A percentile compares a stretch with the other conserved stretches of the same genome.
These are phyloP conservation scores for Ustilago vetiveriae DNA, from an alignment of 1,284 basidiomycete genomes.

Conservation along the genomic window DNA sequence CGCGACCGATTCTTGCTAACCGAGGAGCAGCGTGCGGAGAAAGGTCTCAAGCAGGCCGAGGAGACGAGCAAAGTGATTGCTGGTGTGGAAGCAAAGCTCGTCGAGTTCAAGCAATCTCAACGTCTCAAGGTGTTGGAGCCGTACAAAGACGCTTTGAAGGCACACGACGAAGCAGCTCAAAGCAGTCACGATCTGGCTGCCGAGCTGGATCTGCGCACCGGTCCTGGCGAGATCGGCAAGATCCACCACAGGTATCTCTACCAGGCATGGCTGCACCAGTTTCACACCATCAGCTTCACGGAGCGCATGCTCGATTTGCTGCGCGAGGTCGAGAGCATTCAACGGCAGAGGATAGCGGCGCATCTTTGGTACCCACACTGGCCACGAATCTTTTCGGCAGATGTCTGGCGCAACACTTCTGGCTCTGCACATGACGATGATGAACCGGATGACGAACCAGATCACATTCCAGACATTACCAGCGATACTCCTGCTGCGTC, in stretches of 20 bases:
- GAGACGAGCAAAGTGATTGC: constrained; percentile 65
- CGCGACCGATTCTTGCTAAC: constrained; percentile 27
- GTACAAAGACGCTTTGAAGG: constrained; percentile 28
- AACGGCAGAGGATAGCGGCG: constrained; percentile 71
- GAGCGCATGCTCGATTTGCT: constrained; percentile 69
- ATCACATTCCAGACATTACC: constrained; percentile 39
- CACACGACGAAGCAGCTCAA: constrained; percentile 11
- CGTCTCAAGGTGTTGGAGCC: constrained; percentile 77
- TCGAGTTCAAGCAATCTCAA: constrained; percentile 70
- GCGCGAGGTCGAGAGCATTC: constrained; percentile 73
- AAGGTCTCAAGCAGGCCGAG: constrained; percentile 29
- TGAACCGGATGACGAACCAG: constrained; percentile 41
- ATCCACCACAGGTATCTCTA: constrained; percentile 69
- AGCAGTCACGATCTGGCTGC: constrained; percentile 7
- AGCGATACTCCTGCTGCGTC: constrained; percentile 24
- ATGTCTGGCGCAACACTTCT: constrained; percentile 69
- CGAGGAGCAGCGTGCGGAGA: constrained; percentile 9
- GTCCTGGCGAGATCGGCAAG: constrained; percentile 32
- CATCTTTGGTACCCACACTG: constrained; percentile 77
- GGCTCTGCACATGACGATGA: constrained; percentile 25
- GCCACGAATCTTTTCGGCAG: constrained; percentile 68
- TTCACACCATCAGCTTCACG: constrained; percentile 61
- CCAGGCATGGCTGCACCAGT: constrained; percentile 80
- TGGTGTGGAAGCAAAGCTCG: constrained; percentile 69
- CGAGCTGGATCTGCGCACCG: constrained; percentile 37